These are phyloP conservation scores for Yamadazyma songkhlaensis DNA, from an alignment of 1,139 yeast genomes.

Conservation along the genomic window DNA sequence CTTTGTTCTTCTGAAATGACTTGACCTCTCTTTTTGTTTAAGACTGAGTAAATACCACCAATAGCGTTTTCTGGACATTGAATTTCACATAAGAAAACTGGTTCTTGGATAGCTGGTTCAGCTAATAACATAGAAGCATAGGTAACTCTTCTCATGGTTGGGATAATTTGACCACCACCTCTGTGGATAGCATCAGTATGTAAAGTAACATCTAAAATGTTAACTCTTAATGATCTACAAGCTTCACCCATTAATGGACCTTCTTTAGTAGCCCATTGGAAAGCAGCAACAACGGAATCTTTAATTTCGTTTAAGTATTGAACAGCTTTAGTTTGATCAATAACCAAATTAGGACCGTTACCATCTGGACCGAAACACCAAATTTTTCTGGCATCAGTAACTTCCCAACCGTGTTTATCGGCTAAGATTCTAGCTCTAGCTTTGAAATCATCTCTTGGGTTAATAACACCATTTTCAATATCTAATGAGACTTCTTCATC, in stretches of 20 bases:
- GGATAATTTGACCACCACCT: slow-evolving; percentile 99
- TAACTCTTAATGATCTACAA: slow-evolving; percentile 94
- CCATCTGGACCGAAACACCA: slow-evolving; percentile 99
- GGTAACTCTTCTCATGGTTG: slow-evolving; percentile 99
- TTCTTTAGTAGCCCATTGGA: slow-evolving; percentile 99
- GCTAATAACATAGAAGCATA: slow-evolving; percentile 98
- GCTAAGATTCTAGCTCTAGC: slow-evolving; percentile 99
- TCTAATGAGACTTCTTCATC: slow-evolving; percentile 91
- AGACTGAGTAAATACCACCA: slow-evolving; percentile 99
- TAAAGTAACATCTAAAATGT: slow-evolving; percentile 98
- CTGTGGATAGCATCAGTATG: slow-evolving; percentile 99
- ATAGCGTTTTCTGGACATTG: slow-evolving; percentile 99
- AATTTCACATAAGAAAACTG: slow-evolving; percentile 98
- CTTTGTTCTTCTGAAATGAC: slow-evolving; percentile 98
- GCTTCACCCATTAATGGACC: slow-evolving; percentile 98
- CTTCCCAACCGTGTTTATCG: slow-evolving; percentile 99
- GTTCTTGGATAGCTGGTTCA: slow-evolving; percentile 99
- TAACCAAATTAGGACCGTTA: slow-evolving; percentile 97
- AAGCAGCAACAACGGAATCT: slow-evolving; percentile 99
- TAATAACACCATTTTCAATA: slow-evolving; percentile 88
- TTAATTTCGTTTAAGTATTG: slow-evolving; percentile 99
- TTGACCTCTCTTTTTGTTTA: slow-evolving; percentile 99
- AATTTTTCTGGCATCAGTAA: slow-evolving; percentile 99
- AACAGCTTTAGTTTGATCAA: slow-evolving; percentile 99
- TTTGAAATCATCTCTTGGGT: slow-evolving; percentile 98